Evolutionary conservation across 306 rosid species (phyloP), one percentile per base, ranked within the genome.

Genomic region (Corylus heterophylla): DNA sequence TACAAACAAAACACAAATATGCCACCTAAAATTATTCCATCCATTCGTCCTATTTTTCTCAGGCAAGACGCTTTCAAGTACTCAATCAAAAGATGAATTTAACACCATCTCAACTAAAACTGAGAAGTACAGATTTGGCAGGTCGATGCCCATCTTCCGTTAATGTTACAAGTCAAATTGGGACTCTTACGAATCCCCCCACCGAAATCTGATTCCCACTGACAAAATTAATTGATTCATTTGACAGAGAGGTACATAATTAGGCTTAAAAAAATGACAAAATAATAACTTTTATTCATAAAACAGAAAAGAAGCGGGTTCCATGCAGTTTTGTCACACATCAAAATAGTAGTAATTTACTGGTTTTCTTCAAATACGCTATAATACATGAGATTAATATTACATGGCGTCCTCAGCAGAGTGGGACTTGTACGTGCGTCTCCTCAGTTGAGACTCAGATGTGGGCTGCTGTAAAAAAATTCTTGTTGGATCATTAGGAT

Each of bases 381-480:
- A 73, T 62, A 54, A 73, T 62, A 54, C 27, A 54, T 62, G 50
- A 27, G 14, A 39, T 42, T 73, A 4, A 37, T 42, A 68, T 82
- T 78, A 83, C 76, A 92, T 69, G 45, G 74, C 79, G 72, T 86
- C 71, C 78, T 88, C 94, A 16, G 72, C 82, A 16, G 94, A 73
- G 73, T 87, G 92, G 80, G 96, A 78, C 77, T 88, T 93, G 86
- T 96, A 96, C 1, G 96, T 88, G 50, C 99, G 96, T 76, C 99
- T 92, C 94, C 99, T 88, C 47, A 96, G 89, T 84, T 93, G 92
- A 75, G 96, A 89, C 73, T 92, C 98, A 0, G 92, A 16, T 51
- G 86, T 83, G 54, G 98, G 99, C 85, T 96, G 99, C 87, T 96
- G 99, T 86, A 96, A 79, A 94, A 90, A 96, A 78, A 96, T 96